Evolutionary conservation across 441 rosid species (phyloP).

Genomic region (Kokia cookei): DNA sequence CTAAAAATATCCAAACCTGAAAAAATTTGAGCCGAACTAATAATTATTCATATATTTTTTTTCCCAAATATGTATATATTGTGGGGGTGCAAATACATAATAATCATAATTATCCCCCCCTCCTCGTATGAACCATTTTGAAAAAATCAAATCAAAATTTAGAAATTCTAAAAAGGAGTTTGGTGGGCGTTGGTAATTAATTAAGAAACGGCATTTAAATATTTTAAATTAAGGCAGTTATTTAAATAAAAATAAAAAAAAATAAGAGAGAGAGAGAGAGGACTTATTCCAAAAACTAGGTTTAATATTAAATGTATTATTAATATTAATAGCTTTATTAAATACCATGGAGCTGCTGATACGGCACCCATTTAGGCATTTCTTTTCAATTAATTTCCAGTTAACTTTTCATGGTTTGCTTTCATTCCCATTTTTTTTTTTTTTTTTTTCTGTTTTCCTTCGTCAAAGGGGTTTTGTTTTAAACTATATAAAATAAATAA

Average conservation of each 20-base stretch:
- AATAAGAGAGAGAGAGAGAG: too few species aligned
- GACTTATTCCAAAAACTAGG: neutral
- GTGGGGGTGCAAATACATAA: too few species aligned
- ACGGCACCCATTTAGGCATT: constrained; percentile 30
- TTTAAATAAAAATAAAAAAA: neutral
- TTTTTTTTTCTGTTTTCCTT: neutral
- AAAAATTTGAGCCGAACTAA: too few species aligned
- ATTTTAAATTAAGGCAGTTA: neutral
- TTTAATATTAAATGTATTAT: neutral
- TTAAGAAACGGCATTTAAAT: neutral
- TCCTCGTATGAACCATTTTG: too few species aligned
- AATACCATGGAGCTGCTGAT: constrained; percentile 17
- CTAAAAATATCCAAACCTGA: too few species aligned
- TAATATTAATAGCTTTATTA: neutral
- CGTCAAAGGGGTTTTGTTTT: neutral
- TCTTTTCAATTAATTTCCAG: neutral
- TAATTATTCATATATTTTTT: too few species aligned
- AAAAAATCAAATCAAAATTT: neutral
- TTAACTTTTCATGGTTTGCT: neutral
- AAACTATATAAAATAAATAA: neutral
- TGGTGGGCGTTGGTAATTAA: neutral
- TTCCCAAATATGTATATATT: too few species aligned
- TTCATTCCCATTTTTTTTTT: neutral
- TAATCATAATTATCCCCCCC: too few species aligned
- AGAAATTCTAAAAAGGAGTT: neutral